Evolutionary conservation across 768 basidiomycete genomes (phyloP).

Genomic region (Leccinellum albellum): DNA sequence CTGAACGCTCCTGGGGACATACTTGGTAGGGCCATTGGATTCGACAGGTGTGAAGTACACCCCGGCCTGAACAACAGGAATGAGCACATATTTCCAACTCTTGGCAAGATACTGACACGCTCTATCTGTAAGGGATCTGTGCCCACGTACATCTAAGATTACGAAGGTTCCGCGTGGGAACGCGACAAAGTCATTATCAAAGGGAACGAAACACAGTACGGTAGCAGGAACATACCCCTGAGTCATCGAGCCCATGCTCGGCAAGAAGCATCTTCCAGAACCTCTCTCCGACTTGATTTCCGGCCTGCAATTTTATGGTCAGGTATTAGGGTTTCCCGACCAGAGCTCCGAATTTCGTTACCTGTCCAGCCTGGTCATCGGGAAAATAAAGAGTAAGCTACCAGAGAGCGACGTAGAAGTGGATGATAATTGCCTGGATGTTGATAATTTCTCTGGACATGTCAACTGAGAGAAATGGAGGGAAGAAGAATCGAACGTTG

Average conservation of each 20-base stretch:
- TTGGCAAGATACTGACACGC: conserved; percentile 46
- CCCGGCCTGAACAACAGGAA: conserved; percentile 46
- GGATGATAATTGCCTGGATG: conserved; percentile 51
- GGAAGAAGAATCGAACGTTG: conserved; percentile 15
- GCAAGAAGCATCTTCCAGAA: conserved; percentile 89
- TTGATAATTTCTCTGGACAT: conserved; percentile 84
- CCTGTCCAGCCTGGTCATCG: conserved; percentile 62
- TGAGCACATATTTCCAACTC: background rate
- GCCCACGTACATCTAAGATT: conserved; percentile 59
- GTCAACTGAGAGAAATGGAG: conserved; percentile 12
- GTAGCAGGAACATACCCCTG: conserved; percentile 47
- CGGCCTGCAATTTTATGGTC: conserved; percentile 43
- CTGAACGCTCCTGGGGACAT: conserved; percentile 87
- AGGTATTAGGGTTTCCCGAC: conserved; percentile 14
- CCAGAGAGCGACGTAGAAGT: background rate
- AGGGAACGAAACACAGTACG: conserved; percentile 3
- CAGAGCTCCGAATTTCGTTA: conserved; percentile 23
- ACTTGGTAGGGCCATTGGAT: conserved; percentile 52
- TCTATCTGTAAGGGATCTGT: conserved; percentile 70
- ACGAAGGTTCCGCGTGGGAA: conserved; percentile 6
- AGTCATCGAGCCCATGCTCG: conserved; percentile 77
- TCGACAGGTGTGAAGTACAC: conserved; percentile 81
- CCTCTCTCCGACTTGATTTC: conserved; percentile 75
- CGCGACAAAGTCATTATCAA: conserved; percentile 14
- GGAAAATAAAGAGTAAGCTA: conserved; percentile 8